Evolutionary conservation across 1,284 basidiomycete genomes (phyloP).

Genomic region (Moesziomyces sp.): DNA sequence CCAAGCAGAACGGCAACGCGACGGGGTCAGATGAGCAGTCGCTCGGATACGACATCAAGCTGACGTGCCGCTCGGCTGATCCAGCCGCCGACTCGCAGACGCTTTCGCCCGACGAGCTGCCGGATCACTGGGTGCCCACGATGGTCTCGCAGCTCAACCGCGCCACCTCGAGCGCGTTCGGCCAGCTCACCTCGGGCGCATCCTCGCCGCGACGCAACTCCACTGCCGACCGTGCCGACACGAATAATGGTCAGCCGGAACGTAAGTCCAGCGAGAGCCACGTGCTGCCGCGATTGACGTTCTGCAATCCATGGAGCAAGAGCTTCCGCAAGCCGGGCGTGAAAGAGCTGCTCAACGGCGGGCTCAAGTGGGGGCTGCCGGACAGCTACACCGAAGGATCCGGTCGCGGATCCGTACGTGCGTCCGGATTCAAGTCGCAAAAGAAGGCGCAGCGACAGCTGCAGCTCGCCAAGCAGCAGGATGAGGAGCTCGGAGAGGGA

Average conservation of each 20-base stretch:
- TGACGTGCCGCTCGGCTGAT: conserved; percentile 20
- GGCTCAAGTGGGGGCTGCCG: conserved; percentile 59
- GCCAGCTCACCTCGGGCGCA: conserved; percentile 3
- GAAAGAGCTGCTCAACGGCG: conserved; percentile 38
- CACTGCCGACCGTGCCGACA: conserved; percentile 3
- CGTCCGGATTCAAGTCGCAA: conserved; percentile 26
- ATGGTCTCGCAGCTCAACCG: conserved; percentile 25
- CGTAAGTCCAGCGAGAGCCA: conserved; percentile 17
- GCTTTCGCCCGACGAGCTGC: conserved; percentile 19
- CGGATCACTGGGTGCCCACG: conserved; percentile 37
- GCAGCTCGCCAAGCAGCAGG: conserved; percentile 13
- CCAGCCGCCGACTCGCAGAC: conserved; percentile 26
- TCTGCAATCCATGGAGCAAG: conserved; percentile 50
- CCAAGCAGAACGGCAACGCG: conserved; percentile 1
- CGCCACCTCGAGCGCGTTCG: conserved; percentile 28
- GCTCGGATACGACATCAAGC: conserved; percentile 22
- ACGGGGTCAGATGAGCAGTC: not conserved
- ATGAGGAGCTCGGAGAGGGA: conserved; percentile 23
- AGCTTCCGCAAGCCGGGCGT: conserved; percentile 49
- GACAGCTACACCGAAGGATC: conserved; percentile 51
- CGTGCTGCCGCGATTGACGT: conserved; percentile 40
- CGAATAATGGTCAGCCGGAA: conserved; percentile 3
- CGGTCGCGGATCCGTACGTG: conserved; percentile 4
- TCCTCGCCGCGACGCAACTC: conserved; percentile 4
- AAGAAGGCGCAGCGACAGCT: conserved; percentile 21